phyloP scores from a whole-genome alignment of 2,329 filamentous ascomycete genomes.

The Scopulariopsis brevicaulis region DNA sequence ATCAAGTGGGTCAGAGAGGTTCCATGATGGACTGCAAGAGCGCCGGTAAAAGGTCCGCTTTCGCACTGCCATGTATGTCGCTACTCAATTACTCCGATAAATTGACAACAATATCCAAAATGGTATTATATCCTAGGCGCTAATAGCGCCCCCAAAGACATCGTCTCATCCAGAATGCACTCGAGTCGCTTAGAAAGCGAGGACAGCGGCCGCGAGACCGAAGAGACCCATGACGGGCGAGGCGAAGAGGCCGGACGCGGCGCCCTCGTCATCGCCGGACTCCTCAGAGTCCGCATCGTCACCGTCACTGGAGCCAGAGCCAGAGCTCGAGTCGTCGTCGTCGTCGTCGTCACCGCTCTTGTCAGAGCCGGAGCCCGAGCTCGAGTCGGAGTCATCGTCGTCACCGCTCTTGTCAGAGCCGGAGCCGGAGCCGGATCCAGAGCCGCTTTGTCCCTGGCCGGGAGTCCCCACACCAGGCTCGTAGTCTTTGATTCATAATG shows the following conservation, averaged over 20 bases:
- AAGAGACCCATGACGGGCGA: conserved; percentile 30
- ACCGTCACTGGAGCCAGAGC: conserved; percentile 14
- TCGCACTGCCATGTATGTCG: not conserved
- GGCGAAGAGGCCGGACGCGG: conserved; percentile 22
- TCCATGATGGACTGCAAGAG: not conserved
- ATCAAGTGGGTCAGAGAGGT: not conserved
- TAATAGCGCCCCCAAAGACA: not conserved
- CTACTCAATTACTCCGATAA: not conserved
- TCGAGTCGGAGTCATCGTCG: conserved; percentile 11
- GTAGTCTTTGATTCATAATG: conserved; percentile 14
- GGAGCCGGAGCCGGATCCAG: conserved; percentile 9
- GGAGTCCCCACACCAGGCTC: conserved; percentile 27
- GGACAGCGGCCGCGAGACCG: conserved; percentile 35
- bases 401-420: conserved; percentile 1
- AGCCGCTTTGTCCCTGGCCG: conserved; percentile 18
- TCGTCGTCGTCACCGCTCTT: conserved; percentile 18
- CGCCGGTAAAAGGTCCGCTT: not conserved
- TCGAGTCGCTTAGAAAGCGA: conserved; percentile 31
- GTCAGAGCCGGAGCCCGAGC: conserved; percentile 11
- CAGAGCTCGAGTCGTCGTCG: conserved; percentile 14
- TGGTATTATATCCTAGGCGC: not conserved
- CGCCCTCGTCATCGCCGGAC: conserved; percentile 10
- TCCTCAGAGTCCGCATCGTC: conserved; percentile 9
- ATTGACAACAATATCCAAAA: not conserved
- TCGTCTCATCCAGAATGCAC: not conserved